A percentile compares a stretch with the other conserved stretches of the same genome.
Evolutionary conservation across 805 yeast species (phyloP).

Genomic region (Komagataella populi): DNA sequence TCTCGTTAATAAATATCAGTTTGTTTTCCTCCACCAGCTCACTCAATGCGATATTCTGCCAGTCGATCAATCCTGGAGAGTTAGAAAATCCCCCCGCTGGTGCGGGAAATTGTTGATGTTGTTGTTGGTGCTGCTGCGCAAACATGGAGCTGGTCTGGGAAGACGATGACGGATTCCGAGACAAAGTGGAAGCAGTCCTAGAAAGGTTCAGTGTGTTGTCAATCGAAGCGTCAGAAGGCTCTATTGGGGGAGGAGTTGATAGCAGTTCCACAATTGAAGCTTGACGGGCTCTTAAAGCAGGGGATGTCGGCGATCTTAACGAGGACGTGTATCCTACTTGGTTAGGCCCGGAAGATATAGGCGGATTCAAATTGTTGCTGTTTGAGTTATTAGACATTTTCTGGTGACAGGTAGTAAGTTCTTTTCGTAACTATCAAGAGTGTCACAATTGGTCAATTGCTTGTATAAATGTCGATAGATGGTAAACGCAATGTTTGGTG

Average conservation of each 20-base stretch:
- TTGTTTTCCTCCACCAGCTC: constrained; percentile 73
- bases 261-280: constrained; percentile 65
- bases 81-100: constrained; percentile 5
- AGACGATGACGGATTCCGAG: constrained; percentile 23
- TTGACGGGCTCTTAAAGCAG: constrained; percentile 27
- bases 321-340: constrained; percentile 12
- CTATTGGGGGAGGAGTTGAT: constrained; percentile 64
- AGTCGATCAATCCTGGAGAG: constrained; percentile 27
- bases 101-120: constrained; percentile 9
- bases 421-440: neutral
- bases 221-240: constrained; percentile 8
- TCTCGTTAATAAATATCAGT: constrained; percentile 53
- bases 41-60: constrained; percentile 60
- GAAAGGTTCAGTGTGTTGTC: constrained; percentile 5
- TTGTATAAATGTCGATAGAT: neutral
- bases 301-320: constrained; percentile 23
- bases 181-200: constrained; percentile 9
- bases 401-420: neutral
- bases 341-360: neutral
- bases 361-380: neutral
- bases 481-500: neutral
- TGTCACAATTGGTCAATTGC: neutral
- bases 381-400: neutral
- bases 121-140: neutral
- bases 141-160: constrained; percentile 9